phyloP scores from a whole-genome alignment of 805 yeast species.

The Sungouiozyma intestinalis region DNA sequence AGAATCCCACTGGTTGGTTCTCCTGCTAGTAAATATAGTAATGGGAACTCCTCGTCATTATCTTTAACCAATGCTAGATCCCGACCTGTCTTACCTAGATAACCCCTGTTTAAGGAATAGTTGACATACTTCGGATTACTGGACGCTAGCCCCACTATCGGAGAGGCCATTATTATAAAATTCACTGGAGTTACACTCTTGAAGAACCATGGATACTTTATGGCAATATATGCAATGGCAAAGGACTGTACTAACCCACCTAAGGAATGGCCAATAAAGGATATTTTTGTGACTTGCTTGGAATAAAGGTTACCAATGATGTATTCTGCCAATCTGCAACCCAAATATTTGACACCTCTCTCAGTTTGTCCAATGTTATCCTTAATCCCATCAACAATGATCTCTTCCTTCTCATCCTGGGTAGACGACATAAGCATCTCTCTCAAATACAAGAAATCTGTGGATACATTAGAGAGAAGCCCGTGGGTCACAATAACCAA shows the following conservation, averaged over 20 bases:
- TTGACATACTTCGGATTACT: slow-evolving; percentile 69
- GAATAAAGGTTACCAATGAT: slow-evolving; percentile 38
- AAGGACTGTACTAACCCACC: slow-evolving; percentile 75
- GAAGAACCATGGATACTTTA: slow-evolving; percentile 62
- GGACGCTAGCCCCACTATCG: slow-evolving; percentile 61
- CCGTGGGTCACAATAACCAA: slow-evolving; percentile 69
- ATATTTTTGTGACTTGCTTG: slow-evolving; percentile 40
- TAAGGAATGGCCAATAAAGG: slow-evolving; percentile 69
- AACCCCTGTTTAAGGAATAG: slow-evolving; percentile 56
- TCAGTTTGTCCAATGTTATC: slow-evolving; percentile 73
- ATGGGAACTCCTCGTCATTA: slow-evolving; percentile 37
- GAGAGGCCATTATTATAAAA: slow-evolving; percentile 65
- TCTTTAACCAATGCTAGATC: slow-evolving; percentile 50
- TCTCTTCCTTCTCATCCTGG: slow-evolving; percentile 30
- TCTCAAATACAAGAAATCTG: slow-evolving; percentile 65
- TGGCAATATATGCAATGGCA: slow-evolving; percentile 60
- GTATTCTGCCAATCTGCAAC: slow-evolving; percentile 58
- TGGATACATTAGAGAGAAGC: slow-evolving; percentile 61
- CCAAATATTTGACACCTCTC: slow-evolving; percentile 63
- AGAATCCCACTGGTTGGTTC: slow-evolving; percentile 48
- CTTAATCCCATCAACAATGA: slow-evolving; percentile 56
- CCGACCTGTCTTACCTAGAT: slow-evolving; percentile 72
- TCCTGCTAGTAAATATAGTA: slow-evolving; percentile 50
- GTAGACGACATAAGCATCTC: slow-evolving; percentile 46
- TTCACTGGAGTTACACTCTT: slow-evolving; percentile 47